Conservation (phyloP, 1,284 basidiomycete species). For the Coriolopsis trogii region DNA sequence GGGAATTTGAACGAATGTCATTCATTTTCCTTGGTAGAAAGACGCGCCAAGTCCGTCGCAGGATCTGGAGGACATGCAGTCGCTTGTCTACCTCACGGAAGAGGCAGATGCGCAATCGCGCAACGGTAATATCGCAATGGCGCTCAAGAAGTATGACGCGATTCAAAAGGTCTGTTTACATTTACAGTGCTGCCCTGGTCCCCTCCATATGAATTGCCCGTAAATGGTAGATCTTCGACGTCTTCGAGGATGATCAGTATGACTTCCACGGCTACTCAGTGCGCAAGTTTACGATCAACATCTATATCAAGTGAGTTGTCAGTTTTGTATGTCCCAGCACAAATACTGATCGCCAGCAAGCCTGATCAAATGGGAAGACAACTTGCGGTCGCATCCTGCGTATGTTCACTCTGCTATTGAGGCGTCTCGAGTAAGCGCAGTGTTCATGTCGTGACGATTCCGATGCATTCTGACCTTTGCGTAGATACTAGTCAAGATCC, state of each 20-base stretch:
- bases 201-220: too few species aligned
- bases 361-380: constrained; percentile 84
- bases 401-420: constrained; percentile 79
- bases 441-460: too few species aligned
- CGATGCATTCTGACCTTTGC: too few species aligned
- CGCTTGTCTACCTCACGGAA: constrained; percentile 85
- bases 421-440: constrained; percentile 63
- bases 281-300: constrained; percentile 86
- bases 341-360: constrained; percentile 40
- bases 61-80: constrained; percentile 97
- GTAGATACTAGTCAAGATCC: constrained; percentile 75
- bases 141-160: constrained; percentile 86
- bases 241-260: constrained; percentile 95
- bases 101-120: constrained; percentile 76
- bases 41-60: constrained; percentile 76
- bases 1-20: background rate
- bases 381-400: constrained; percentile 71
- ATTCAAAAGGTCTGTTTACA: constrained; percentile 64
- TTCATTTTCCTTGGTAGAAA: constrained; percentile 56
- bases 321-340: background rate
- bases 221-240: constrained; percentile 70
- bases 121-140: constrained; percentile 72
- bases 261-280: constrained; percentile 98
- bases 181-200: background rate
- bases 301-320: constrained; percentile 75